Conservation (phyloP, 129 eudicot species). For the Lactuca sativa region DNA sequence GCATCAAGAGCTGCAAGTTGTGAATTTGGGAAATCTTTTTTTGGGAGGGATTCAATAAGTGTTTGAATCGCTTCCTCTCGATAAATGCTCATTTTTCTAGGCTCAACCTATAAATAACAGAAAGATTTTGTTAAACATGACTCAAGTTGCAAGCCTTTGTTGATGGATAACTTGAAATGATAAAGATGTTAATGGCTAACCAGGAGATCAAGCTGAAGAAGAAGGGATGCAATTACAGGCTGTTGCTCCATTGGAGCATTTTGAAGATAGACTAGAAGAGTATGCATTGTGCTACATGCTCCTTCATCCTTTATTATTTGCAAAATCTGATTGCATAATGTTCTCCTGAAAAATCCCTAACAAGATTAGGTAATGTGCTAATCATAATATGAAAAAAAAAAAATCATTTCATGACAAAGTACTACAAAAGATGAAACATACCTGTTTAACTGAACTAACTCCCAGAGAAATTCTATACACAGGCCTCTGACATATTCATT, state of each 20-base stretch:
- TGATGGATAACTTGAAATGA: neutral
- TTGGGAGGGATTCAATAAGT: slow-evolving; percentile 59
- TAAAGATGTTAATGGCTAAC: slow-evolving; percentile 31
- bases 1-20: slow-evolving; percentile 64
- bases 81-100: slow-evolving; percentile 87
- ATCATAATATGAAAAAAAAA: neutral
- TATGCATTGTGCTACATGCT: slow-evolving; percentile 83
- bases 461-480: slow-evolving; percentile 75
- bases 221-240: slow-evolving; percentile 67
- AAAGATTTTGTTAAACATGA: slow-evolving; percentile 2
- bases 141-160: neutral
- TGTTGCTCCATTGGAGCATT: slow-evolving; percentile 93
- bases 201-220: slow-evolving; percentile 88
- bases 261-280: slow-evolving; percentile 75
- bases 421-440: slow-evolving; percentile 16
- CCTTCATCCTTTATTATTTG: slow-evolving; percentile 80
- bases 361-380: neutral
- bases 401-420: too few relatives aligned
- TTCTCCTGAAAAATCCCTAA: slow-evolving; percentile 46
- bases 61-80: slow-evolving; percentile 85
- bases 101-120: slow-evolving; percentile 47
- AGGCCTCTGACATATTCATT: slow-evolving; percentile 58
- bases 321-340: slow-evolving; percentile 60
- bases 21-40: slow-evolving; percentile 69
- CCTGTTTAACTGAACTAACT: slow-evolving; percentile 77